Evolutionary conservation across 257 asterid genomes (phyloP).

Genomic region (Lantana camara): DNA sequence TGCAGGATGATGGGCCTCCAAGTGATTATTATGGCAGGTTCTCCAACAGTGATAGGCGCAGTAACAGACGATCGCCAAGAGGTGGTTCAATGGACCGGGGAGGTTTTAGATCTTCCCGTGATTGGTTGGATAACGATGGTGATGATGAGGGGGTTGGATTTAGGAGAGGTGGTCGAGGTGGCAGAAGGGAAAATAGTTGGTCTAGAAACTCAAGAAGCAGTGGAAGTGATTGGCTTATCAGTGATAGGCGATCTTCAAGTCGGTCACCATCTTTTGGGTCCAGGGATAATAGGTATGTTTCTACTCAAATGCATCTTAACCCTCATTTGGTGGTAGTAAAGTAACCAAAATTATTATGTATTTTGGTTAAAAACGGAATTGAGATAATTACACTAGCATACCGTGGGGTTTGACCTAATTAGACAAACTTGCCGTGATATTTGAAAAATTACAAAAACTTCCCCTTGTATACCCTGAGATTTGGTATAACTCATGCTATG

Average conservation of each 20-base stretch:
- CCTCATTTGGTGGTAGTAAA: neutral
- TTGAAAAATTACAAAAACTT: too few relatives aligned
- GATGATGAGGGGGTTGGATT: constrained; percentile 36
- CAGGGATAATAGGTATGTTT: constrained; percentile 55
- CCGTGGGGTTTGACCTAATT: too few relatives aligned
- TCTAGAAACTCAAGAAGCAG: constrained; percentile 50
- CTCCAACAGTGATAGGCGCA: constrained; percentile 65
- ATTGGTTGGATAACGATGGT: constrained; percentile 47
- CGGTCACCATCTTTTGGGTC: constrained; percentile 60
- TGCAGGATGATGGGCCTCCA: constrained; percentile 95
- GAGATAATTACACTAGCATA: too few relatives aligned
- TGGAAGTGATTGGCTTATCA: constrained; percentile 79
- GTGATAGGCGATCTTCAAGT: constrained; percentile 49
- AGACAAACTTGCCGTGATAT: too few relatives aligned
- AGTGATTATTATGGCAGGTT: constrained; percentile 79
- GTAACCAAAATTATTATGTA: too few relatives aligned
- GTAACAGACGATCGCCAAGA: constrained; percentile 51
- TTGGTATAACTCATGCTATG: too few relatives aligned
- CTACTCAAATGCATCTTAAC: neutral
- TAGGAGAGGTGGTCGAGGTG: constrained; percentile 44
- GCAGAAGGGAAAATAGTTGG: constrained; percentile 46
- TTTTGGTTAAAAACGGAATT: too few relatives aligned
- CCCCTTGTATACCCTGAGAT: too few relatives aligned
- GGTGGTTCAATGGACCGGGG: constrained; percentile 58
- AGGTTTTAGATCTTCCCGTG: constrained; percentile 62